These are phyloP conservation scores for Daedaleopsis nitida DNA, from an alignment of 768 basidiomycete genomes.

Conservation along the genomic window DNA sequence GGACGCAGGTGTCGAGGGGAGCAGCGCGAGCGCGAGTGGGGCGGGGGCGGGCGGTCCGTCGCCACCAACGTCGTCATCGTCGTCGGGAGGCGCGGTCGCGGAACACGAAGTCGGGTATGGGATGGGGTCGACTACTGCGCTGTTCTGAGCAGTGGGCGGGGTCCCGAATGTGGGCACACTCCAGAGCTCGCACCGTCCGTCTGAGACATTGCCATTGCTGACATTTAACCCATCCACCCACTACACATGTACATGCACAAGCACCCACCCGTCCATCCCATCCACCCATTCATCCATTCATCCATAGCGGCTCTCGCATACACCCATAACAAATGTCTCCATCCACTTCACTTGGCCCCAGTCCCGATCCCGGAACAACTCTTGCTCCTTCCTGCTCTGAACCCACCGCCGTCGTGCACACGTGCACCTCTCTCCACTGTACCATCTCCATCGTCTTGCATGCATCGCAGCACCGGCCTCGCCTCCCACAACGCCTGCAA, in stretches of 20 bases:
- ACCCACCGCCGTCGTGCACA: no score
- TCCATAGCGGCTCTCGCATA: background rate
- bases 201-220: background rate
- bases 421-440: no score
- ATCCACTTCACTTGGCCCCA: no score
- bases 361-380: no score
- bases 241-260: background rate
- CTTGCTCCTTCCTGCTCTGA: no score
- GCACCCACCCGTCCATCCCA: background rate
- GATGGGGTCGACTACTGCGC: conserved; percentile 16
- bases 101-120: conserved; percentile 16
- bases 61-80: background rate
- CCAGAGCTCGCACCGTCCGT: background rate
- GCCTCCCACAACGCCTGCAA: no score
- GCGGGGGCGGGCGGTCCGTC: background rate
- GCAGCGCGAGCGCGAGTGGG: background rate
- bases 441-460: no score
- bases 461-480: no score
- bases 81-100: background rate
- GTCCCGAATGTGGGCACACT: no score
- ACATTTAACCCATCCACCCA: background rate
- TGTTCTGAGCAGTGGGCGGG: conserved; percentile 11
- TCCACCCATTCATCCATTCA: background rate
- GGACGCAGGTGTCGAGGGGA: conserved; percentile 6
- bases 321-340: no score